Conservation (phyloP, 1,139 yeast species). For the Taphrina confusa region DNA sequence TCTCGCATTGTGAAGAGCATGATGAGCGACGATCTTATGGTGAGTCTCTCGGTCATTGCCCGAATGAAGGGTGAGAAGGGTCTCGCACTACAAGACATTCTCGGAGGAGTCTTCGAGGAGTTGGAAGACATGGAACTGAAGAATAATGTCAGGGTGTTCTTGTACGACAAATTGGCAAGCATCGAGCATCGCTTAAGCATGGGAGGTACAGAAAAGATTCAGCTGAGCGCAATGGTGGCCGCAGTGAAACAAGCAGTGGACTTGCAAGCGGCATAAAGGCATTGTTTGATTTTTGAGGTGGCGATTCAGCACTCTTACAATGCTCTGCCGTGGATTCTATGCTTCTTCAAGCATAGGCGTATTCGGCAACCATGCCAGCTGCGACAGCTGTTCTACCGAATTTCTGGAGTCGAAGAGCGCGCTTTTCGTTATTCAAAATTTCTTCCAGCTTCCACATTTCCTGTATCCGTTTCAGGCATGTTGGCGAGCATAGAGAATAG, state of each 20-base stretch:
- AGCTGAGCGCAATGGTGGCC: constrained; percentile 86
- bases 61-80: constrained; percentile 69
- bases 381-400: not conserved
- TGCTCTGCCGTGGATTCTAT: too few species aligned
- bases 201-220: constrained; percentile 91
- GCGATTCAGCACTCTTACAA: too few species aligned
- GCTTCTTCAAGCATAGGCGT: constrained; percentile 15
- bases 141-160: constrained; percentile 30
- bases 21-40: constrained; percentile 84
- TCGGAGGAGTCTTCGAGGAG: constrained; percentile 71
- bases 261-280: constrained; percentile 42
- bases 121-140: constrained; percentile 59
- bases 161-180: constrained; percentile 56
- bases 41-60: constrained; percentile 50
- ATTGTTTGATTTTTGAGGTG: too few species aligned
- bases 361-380: constrained; percentile 1
- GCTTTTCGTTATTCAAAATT: constrained; percentile 6
- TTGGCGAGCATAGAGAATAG: constrained; percentile 17
- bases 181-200: constrained; percentile 75
- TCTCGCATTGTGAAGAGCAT: constrained; percentile 73
- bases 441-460: constrained; percentile 12
- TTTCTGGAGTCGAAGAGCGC: constrained; percentile 18
- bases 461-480: constrained; percentile 5
- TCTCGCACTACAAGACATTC: constrained; percentile 80
- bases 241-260: constrained; percentile 66